phyloP scores from a whole-genome alignment of 352 stramenopile species.

The Thalassiosira ordinaria region DNA sequence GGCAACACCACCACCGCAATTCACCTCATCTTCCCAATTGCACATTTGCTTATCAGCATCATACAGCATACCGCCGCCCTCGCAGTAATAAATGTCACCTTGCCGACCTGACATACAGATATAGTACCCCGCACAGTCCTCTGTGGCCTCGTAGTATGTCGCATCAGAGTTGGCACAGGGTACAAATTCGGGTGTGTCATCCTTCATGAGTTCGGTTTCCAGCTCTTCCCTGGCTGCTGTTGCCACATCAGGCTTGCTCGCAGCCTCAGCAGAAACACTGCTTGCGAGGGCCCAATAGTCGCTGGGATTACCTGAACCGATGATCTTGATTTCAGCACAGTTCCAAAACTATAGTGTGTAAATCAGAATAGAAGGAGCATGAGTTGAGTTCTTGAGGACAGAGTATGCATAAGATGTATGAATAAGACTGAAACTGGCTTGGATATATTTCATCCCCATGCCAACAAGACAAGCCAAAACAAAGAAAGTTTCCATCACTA shows the following conservation, averaged over 20 bases:
- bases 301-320: neutral
- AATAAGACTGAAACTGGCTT: too few relatives aligned
- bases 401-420: neutral
- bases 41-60: neutral
- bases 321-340: constrained; percentile 47
- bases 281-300: too few relatives aligned
- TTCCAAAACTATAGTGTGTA: constrained; percentile 35
- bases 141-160: neutral
- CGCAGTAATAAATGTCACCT: neutral
- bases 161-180: neutral
- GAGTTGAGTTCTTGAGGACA: neutral
- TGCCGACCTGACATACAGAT: neutral
- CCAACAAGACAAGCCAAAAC: too few relatives aligned
- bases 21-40: neutral
- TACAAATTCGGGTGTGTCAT: too few relatives aligned
- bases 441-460: too few relatives aligned
- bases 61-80: neutral
- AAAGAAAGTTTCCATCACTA: too few relatives aligned
- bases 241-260: too few relatives aligned
- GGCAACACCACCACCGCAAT: neutral
- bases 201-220: too few relatives aligned
- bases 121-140: neutral
- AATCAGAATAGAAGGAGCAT: too few relatives aligned
- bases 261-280: too few relatives aligned
- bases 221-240: neutral